Conservation (phyloP, 2,329 filamentous ascomycete species). For the Scolecobasidium constrictum region DNA sequence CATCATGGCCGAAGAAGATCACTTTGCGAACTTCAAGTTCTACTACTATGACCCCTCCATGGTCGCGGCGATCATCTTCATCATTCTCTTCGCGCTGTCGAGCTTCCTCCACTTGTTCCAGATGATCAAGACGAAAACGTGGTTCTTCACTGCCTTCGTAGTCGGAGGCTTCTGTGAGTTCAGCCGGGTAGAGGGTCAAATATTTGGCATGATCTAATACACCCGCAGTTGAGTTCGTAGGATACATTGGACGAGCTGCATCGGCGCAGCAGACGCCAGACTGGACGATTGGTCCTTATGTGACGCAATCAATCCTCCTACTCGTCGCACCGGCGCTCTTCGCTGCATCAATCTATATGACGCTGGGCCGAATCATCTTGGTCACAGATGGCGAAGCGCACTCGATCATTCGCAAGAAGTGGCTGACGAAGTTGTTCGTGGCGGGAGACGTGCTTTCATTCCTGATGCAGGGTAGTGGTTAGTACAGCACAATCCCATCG, state of each 20-base stretch:
- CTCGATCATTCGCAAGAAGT: slow-evolving; percentile 31
- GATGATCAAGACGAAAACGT: slow-evolving; percentile 32
- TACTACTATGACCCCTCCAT: slow-evolving; percentile 36
- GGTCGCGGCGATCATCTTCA: slow-evolving; percentile 34
- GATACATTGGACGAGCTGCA: slow-evolving; percentile 40
- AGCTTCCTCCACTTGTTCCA: slow-evolving; percentile 32
- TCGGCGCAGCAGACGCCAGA: slow-evolving; percentile 29
- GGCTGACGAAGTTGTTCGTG: slow-evolving; percentile 39
- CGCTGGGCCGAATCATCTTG: slow-evolving; percentile 34
- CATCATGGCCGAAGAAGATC: not conserved
- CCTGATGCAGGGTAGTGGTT: slow-evolving; percentile 30
- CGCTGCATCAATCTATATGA: slow-evolving; percentile 40
- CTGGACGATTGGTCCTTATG: slow-evolving; percentile 30
- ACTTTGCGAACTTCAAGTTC: no score
- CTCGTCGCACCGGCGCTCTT: slow-evolving; percentile 39
- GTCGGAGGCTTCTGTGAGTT: slow-evolving; percentile 38
- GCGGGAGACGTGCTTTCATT: slow-evolving; percentile 37
- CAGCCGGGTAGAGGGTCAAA: no score
- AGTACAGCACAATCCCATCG: no score
- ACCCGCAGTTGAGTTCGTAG: slow-evolving; percentile 21
- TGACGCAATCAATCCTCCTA: slow-evolving; percentile 34
- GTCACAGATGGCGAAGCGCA: slow-evolving; percentile 29
- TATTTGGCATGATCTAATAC: slow-evolving; percentile 14
- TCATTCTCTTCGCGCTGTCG: slow-evolving; percentile 32
- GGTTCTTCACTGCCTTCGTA: slow-evolving; percentile 38